Base-by-base conservation (phyloP, 768 basidiomycete species). In the Suillus paluster region DNA sequence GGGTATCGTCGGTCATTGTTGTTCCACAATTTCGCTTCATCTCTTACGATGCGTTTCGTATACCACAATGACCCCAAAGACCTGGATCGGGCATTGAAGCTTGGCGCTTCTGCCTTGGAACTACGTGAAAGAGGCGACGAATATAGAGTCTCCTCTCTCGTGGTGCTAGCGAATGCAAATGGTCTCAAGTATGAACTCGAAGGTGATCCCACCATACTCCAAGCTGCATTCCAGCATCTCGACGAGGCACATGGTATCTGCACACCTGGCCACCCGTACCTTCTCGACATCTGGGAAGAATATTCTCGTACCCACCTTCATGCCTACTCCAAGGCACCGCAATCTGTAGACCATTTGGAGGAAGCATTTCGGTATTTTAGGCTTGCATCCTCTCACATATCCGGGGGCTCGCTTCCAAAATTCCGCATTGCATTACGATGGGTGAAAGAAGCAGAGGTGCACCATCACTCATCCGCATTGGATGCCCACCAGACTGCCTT, bases 401-500 rank as follows among this genome's bases (percentile, higher is more conserved):
- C 55, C 19, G 63, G 69, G 1, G 57, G 64, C 11, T 65, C 65
- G 50, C 65, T 60, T 62, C 63, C 69, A 12, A 64, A 65, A 2
- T 61, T 73, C 36, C 62, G 62, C 14, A 58, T 64, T 5, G 72
- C 69, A 11, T 50, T 73, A 25, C 69, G 65, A 17, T 73, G 70
- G 66, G 58, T 70, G 2, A 60, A 52, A 38, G 63, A 70, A 14
- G 67, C 64, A 5, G 73, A 74, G 56, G 41, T 44, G 19, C 59
- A 67, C 19, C 58, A 56, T 14, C 74, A 72, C 52, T 60, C 59
- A 3, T 74, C 72, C 8, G 75, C 71, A 6, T 52, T 76, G 19
- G 73, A 74, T 27, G 66, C 70, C 11, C 73, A 77, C 60, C 67
- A 66, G 17, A 66, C 60, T 38, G 66, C 71, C 8, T 67, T 78